These are phyloP conservation scores for Sherardia arvensis DNA, from an alignment of 257 asterid species.

Conservation along the genomic window DNA sequence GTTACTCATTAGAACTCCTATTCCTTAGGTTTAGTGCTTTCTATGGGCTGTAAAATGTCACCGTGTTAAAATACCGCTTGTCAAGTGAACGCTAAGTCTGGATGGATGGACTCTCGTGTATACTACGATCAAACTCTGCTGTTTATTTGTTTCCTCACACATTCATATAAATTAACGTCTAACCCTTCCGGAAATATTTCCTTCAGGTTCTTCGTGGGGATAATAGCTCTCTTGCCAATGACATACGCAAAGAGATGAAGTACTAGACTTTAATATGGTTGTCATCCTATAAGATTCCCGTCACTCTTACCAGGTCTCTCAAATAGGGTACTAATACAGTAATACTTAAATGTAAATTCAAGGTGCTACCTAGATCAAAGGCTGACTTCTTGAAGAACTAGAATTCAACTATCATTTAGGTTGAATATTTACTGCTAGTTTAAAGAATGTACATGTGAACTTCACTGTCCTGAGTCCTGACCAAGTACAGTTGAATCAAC, in stretches of 20 bases:
- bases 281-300: not conserved
- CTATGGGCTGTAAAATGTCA: not conserved
- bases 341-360: no score
- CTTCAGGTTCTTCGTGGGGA: conserved; percentile 88
- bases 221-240: conserved; percentile 93
- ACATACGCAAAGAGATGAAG: conserved; percentile 98
- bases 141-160: not conserved
- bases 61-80: not conserved
- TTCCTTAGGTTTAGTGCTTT: not conserved
- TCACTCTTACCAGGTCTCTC: conserved; percentile 2
- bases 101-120: not conserved
- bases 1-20: no score
- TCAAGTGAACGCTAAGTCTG: not conserved
- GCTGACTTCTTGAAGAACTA: not conserved
- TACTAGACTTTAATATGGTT: conserved; percentile 11
- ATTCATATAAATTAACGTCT: not conserved
- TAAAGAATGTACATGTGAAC: not conserved
- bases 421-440: not conserved
- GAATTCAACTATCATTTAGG: not conserved
- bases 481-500: not conserved
- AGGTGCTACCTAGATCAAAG: not conserved
- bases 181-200: conserved; percentile 13
- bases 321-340: not conserved
- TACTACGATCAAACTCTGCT: no score
- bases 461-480: not conserved